A percentile compares a stretch with the other conserved stretches of the same genome.
Conservation (phyloP, 805 yeast species). For the Suhomyces sp. region DNA sequence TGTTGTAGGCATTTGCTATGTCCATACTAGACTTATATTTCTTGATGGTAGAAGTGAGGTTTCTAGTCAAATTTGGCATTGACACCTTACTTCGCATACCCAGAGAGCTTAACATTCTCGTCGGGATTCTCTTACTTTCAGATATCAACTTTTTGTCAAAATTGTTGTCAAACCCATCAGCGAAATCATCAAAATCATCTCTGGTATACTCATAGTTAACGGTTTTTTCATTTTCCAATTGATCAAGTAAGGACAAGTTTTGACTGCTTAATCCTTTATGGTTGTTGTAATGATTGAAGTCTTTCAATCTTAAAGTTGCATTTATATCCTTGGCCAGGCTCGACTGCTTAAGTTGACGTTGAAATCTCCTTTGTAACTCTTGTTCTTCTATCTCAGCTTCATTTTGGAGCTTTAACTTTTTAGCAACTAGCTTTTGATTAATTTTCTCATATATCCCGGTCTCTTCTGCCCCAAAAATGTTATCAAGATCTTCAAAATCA, state of each 20-base stretch:
- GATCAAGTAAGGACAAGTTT: constrained; percentile 18
- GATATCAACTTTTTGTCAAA: constrained; percentile 8
- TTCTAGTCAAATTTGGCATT: constrained; percentile 20
- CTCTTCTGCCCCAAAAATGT: constrained; percentile 38
- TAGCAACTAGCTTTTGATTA: constrained; percentile 22
- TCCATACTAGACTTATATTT: constrained; percentile 38
- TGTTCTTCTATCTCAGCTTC: constrained; percentile 37
- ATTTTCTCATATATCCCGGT: constrained; percentile 33
- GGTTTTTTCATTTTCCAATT: constrained; percentile 33
- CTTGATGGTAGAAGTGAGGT: constrained; percentile 13
- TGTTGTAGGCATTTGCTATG: constrained; percentile 14
- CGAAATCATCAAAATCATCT: constrained; percentile 38
- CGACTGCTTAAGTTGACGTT: constrained; percentile 6
- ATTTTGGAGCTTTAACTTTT: constrained; percentile 23
- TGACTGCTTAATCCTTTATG: constrained; percentile 5
- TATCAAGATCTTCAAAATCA: constrained; percentile 38
- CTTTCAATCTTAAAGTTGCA: constrained; percentile 30
- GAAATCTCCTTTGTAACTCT: constrained; percentile 23
- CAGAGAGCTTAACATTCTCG: no score
- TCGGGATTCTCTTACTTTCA: background rate
- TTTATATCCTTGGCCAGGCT: constrained; percentile 18
- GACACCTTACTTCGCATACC: constrained; percentile 15
- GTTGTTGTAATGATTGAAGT: constrained; percentile 19
- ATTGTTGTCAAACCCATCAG: constrained; percentile 34
- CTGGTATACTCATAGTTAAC: constrained; percentile 36